Evolutionary conservation across 176 grass and related monocot species (phyloP).

Genomic region (Oryza glumipatula): DNA sequence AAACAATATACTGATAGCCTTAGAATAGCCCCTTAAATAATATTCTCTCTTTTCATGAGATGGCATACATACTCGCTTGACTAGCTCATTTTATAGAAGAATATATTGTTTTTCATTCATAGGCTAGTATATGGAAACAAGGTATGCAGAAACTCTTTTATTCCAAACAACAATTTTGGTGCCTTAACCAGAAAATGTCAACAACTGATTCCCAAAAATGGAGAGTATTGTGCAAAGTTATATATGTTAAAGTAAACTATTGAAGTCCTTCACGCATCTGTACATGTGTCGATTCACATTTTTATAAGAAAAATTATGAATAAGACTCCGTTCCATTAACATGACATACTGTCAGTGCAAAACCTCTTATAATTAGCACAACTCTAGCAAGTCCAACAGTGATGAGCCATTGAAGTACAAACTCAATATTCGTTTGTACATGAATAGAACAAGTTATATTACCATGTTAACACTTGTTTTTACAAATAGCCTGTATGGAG

Average conservation of each 20-base stretch:
- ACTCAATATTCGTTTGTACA: slow-evolving; percentile 5
- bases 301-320: neutral
- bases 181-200: slow-evolving; percentile 22
- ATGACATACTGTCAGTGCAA: neutral
- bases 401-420: neutral
- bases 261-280: neutral
- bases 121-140: neutral
- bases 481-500: neutral
- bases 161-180: slow-evolving; percentile 21
- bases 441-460: slow-evolving; percentile 20
- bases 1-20: neutral
- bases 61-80: neutral
- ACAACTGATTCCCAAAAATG: neutral
- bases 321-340: neutral
- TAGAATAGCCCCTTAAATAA: slow-evolving; percentile 2
- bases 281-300: neutral
- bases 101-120: slow-evolving; percentile 5
- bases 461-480: slow-evolving; percentile 18
- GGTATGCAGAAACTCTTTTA: neutral
- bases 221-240: neutral
- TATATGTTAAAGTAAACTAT: slow-evolving; percentile 9
- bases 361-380: neutral
- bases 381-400: neutral
- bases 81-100: slow-evolving; percentile 23
- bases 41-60: slow-evolving; percentile 6